These are phyloP conservation scores for Xylariaceae sp. DNA, from an alignment of 2,329 filamentous ascomycete genomes.

Conservation along the genomic window DNA sequence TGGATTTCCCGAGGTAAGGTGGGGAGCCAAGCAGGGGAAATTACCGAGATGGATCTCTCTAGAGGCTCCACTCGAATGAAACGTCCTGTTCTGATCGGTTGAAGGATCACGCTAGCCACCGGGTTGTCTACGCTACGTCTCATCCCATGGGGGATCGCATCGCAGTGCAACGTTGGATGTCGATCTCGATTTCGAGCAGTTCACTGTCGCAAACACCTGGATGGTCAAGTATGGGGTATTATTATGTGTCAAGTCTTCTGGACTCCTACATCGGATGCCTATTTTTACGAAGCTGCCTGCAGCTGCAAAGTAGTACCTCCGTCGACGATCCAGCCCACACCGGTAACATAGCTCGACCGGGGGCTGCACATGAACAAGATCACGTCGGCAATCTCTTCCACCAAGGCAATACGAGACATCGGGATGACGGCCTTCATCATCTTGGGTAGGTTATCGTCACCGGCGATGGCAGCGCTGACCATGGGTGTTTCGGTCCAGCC, in stretches of 20 bases:
- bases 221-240: background rate
- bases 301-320: conserved; percentile 10
- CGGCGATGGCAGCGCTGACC: conserved; percentile 4
- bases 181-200: too few relatives aligned
- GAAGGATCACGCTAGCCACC: too few relatives aligned
- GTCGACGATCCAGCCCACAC: conserved; percentile 9
- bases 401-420: conserved; percentile 8
- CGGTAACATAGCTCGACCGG: conserved; percentile 15
- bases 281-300: background rate
- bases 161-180: too few relatives aligned
- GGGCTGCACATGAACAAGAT: conserved; percentile 12
- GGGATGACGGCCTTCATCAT: conserved; percentile 11
- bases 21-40: too few relatives aligned
- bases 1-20: too few relatives aligned
- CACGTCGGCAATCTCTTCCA: conserved; percentile 10
- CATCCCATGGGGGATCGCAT: too few relatives aligned
- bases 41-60: too few relatives aligned
- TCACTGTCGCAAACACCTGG: background rate
- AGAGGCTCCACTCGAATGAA: too few relatives aligned
- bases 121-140: too few relatives aligned
- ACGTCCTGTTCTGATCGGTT: too few relatives aligned
- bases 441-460: background rate
- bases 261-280: background rate
- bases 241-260: background rate
- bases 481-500: conserved; percentile 7